Conservation (phyloP, 257 asterid genomes). For the Cordia subcordata region DNA sequence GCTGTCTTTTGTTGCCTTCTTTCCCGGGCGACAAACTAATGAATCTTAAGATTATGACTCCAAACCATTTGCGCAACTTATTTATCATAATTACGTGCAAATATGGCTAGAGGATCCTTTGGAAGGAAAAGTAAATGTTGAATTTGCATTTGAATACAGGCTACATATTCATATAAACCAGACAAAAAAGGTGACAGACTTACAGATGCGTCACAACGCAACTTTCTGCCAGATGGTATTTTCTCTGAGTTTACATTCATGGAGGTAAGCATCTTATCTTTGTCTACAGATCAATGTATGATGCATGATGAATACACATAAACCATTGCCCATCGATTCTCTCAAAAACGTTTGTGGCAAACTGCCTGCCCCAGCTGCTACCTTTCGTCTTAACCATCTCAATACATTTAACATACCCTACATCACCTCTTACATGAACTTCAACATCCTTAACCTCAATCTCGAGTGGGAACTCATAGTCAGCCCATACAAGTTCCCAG, state of each 20-base stretch:
- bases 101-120: no score
- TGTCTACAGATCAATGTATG: slow-evolving; percentile 59
- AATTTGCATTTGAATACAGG: no score
- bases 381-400: slow-evolving; percentile 92
- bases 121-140: no score
- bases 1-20: no score
- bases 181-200: no score
- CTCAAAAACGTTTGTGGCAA: slow-evolving; percentile 84
- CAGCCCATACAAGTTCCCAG: slow-evolving; percentile 99
- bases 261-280: background rate
- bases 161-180: no score
- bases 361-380: slow-evolving; percentile 94
- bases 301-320: slow-evolving; percentile 87
- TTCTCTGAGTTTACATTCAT: background rate
- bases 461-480: slow-evolving; percentile 82
- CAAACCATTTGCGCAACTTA: no score
- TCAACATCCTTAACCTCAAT: slow-evolving; percentile 82
- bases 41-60: no score
- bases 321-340: slow-evolving; percentile 80
- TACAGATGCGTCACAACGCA: no score
- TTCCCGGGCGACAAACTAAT: no score
- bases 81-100: no score
- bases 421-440: slow-evolving; percentile 69
- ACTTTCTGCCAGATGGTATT: background rate
- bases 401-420: slow-evolving; percentile 76